These are phyloP conservation scores for Polyplosphaeria fusca DNA, from an alignment of 495 filamentous ascomycete genomes.

Conservation along the genomic window DNA sequence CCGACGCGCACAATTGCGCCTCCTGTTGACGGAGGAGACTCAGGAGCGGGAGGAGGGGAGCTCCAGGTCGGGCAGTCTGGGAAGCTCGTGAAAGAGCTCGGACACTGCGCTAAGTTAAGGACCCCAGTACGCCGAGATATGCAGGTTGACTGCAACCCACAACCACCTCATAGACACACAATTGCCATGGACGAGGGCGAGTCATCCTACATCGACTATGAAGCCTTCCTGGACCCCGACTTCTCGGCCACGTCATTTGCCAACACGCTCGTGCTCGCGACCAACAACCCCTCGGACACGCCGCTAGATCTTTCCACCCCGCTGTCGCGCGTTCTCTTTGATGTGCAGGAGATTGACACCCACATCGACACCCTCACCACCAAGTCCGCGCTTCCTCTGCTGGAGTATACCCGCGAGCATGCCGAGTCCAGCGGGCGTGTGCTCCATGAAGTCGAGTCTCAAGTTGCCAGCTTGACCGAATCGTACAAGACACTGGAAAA, in stretches of 20 bases:
- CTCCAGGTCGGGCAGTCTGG: not conserved
- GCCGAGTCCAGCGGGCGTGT: slow-evolving; percentile 65
- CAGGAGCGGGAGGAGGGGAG: not conserved
- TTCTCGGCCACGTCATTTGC: slow-evolving; percentile 82
- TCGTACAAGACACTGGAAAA: slow-evolving; percentile 78
- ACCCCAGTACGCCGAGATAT: slow-evolving; percentile 7
- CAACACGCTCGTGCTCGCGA: slow-evolving; percentile 79
- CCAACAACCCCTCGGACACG: slow-evolving; percentile 88
- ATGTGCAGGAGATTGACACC: slow-evolving; percentile 94
- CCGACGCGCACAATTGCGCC: too few relatives aligned
- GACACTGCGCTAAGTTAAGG: slow-evolving; percentile 13
- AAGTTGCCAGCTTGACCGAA: slow-evolving; percentile 73
- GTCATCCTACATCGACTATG: slow-evolving; percentile 94
- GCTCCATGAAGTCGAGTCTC: slow-evolving; percentile 66
- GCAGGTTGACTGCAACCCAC: slow-evolving; percentile 4
- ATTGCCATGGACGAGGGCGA: slow-evolving; percentile 47
- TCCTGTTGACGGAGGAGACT: not conserved
- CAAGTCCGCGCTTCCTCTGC: slow-evolving; percentile 75
- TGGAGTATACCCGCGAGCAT: slow-evolving; percentile 71
- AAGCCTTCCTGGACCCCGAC: slow-evolving; percentile 77
- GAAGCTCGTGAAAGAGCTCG: slow-evolving; percentile 13
- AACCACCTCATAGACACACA: not conserved
- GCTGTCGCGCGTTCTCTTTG: slow-evolving; percentile 89
- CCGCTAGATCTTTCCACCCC: slow-evolving; percentile 91
- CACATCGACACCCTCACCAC: slow-evolving; percentile 89